Base-by-base conservation (phyloP, 2,329 filamentous ascomycete genomes). In the Exophiala dermatitidis region DNA sequence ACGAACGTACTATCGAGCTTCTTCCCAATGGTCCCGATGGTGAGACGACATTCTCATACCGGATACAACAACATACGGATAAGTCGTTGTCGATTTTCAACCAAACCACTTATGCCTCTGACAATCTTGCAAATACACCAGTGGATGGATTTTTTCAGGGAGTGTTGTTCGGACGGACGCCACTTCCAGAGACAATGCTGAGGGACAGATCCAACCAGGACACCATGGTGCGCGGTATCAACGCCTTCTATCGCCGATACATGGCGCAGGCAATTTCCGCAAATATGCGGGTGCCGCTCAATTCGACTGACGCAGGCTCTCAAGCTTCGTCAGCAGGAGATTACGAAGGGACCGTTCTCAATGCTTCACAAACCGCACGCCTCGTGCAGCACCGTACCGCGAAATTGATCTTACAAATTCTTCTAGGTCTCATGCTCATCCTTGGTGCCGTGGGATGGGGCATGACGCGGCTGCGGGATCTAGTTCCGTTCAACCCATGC, bases 191-290 rank as follows among this genome's bases (percentile, higher is more conserved):
- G n/a, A 10, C 5, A 29, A 4, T 44, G 5, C 4, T 44, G 42
- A 7, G 42, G 5, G 29, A 32, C 9, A 29, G 34, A 28, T 29
- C 7, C 7, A 28, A 19, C 8, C 42, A 44, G 28, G 32, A 44
- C 29, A n/a, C 12, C 8, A 44, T 56, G 2, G 19, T 36, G 2
- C 29, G 33, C 3, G 54, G 38, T 28, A 57, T 62, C 8, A 30
- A 48, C 1, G 36, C 9, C 3, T 54, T 63, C 48, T 63, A 63
- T 42, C 51, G 59, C 1, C 42, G 57, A 1, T 63, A 63, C 50
- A 63, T 63, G 61, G 61, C 61, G 3, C 59, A 61, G 42, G 59
- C 54, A 4, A 60, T 63, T 19, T 57, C 55, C 4, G 29, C 3
- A 3, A 61, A 58, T 8, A 60, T 63, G 57, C 48, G 61, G 3